phyloP scores from a whole-genome alignment of 257 asterid genomes.

The Haberlea rhodopensis region DNA sequence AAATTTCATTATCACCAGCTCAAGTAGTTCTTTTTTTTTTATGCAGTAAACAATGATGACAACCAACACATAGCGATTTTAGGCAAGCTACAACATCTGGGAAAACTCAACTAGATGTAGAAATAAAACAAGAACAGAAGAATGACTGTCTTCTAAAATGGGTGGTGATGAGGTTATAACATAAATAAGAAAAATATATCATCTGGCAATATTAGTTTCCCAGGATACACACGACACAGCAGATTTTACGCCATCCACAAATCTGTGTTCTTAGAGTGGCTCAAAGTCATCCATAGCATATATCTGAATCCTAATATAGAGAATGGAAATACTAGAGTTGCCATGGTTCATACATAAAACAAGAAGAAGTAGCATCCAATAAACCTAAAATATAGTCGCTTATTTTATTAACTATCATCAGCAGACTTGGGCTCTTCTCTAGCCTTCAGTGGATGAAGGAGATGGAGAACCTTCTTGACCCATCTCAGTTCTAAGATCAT shows the following conservation, averaged over 20 bases:
- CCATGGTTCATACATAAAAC: constrained; percentile 16
- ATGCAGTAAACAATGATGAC: neutral
- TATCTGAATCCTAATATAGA: neutral
- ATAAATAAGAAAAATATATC: no score
- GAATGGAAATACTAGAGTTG: neutral
- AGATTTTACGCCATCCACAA: neutral
- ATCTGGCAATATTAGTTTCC: neutral
- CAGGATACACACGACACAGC: neutral
- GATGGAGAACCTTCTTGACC: constrained; percentile 86
- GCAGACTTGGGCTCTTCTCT: constrained; percentile 53
- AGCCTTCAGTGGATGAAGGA: constrained; percentile 49
- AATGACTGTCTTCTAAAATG: neutral
- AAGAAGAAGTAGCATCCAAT: constrained; percentile 18
- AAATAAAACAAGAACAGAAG: neutral
- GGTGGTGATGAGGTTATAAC: neutral
- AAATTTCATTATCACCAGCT: neutral
- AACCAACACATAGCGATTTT: neutral
- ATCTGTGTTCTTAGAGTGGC: neutral
- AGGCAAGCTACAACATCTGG: neutral
- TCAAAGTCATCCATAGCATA: neutral
- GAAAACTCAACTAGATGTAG: neutral
- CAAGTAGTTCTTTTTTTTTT: neutral
- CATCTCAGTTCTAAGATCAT: constrained; percentile 82
- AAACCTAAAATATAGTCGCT: constrained; percentile 14
- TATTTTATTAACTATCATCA: constrained; percentile 44